phyloP scores from a whole-genome alignment of 1,284 basidiomycete genomes.

The Boletus semigastroideus region DNA sequence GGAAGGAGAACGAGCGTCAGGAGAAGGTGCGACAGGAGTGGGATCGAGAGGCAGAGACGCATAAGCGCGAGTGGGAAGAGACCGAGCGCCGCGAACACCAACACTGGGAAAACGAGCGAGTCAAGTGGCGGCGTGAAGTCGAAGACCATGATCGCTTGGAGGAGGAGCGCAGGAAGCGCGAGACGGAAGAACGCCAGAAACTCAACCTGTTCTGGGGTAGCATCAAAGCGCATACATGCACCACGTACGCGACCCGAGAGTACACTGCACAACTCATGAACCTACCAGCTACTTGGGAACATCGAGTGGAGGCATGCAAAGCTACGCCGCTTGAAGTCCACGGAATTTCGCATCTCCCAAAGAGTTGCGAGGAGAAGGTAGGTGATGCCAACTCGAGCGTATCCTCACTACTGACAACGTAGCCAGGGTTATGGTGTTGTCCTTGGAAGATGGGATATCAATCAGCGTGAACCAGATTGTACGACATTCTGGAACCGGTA shows the following conservation, averaged over 20 bases:
- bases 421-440: constrained; percentile 21
- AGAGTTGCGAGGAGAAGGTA: constrained; percentile 27
- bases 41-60: constrained; percentile 3
- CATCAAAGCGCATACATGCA: constrained; percentile 22
- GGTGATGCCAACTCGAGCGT: not conserved
- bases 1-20: constrained; percentile 16
- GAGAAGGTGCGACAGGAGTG: constrained; percentile 10
- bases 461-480: constrained; percentile 25
- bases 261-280: constrained; percentile 27
- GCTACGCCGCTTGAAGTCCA: constrained; percentile 25
- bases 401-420: not conserved
- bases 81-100: constrained; percentile 10
- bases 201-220: constrained; percentile 26
- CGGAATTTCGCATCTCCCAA: constrained; percentile 22
- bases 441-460: constrained; percentile 21
- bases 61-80: constrained; percentile 6
- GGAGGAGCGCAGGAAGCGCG: constrained; percentile 11
- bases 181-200: constrained; percentile 22
- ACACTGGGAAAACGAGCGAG: constrained; percentile 3
- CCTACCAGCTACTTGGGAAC: constrained; percentile 16
- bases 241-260: constrained; percentile 25
- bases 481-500: constrained; percentile 21
- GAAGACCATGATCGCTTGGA: constrained; percentile 13
- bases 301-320: constrained; percentile 26
- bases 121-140: constrained; percentile 11